Evolutionary conservation across 495 filamentous ascomycete genomes (phyloP).

Genomic region (Evernia prunastri): DNA sequence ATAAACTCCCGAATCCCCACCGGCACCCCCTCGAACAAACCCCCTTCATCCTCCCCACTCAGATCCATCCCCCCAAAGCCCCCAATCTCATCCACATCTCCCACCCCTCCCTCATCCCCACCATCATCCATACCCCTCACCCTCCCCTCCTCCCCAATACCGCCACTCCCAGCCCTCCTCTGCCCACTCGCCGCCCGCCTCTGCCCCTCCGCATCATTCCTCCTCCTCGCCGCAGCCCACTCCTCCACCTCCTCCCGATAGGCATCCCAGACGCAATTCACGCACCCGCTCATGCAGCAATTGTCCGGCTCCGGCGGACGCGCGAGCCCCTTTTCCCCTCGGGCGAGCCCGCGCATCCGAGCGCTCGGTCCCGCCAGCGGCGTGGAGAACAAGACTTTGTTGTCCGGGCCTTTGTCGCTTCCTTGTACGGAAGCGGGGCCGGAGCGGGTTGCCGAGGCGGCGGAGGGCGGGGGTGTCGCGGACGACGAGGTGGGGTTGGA

Average conservation of each 20-base stretch:
- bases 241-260: constrained; percentile 87
- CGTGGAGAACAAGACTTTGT: constrained; percentile 69
- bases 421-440: background rate
- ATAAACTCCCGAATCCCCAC: constrained; percentile 96
- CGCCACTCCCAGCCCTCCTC: constrained; percentile 34
- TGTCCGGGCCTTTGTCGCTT: constrained; percentile 34
- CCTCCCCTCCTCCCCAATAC: constrained; percentile 38
- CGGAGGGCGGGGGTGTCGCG: constrained; percentile 7
- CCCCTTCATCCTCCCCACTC: constrained; percentile 40
- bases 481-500: constrained; percentile 17
- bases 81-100: constrained; percentile 52
- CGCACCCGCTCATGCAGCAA: constrained; percentile 98
- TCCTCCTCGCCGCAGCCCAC: constrained; percentile 63
- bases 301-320: constrained; percentile 88
- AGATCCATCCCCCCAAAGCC: constrained; percentile 31
- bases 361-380: constrained; percentile 64
- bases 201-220: constrained; percentile 30
- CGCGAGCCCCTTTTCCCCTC: constrained; percentile 49
- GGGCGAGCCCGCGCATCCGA: constrained; percentile 36
- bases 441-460: background rate
- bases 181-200: constrained; percentile 30
- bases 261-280: constrained; percentile 94
- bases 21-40: constrained; percentile 72
- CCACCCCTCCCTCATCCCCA: constrained; percentile 77
- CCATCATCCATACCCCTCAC: constrained; percentile 39